phyloP scores from a whole-genome alignment of 106 monocot species.

The Dendrobium officinale region DNA sequence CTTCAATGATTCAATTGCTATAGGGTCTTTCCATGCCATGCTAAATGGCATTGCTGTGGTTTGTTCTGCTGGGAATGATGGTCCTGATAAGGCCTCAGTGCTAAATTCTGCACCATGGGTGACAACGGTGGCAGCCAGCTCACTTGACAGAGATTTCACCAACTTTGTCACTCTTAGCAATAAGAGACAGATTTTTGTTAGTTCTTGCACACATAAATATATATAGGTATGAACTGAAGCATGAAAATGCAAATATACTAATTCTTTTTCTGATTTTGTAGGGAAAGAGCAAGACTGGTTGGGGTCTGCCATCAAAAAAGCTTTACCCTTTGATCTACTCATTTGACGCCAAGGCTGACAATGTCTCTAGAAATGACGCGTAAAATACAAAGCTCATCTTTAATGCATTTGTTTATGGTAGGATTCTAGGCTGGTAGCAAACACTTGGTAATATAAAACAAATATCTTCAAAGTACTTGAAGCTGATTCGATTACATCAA shows the following conservation, averaged over 20 bases:
- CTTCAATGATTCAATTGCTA: conserved; percentile 12
- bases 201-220: too few relatives aligned
- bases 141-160: conserved; percentile 22
- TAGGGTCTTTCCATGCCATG: conserved; percentile 32
- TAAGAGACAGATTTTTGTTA: conserved; percentile 12
- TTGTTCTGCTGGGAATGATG: conserved; percentile 23
- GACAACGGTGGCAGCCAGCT: conserved; percentile 23
- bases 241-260: neutral
- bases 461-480: too few relatives aligned
- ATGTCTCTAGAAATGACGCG: conserved; percentile 8
- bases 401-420: too few relatives aligned
- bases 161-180: conserved; percentile 20
- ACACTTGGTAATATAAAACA: too few relatives aligned
- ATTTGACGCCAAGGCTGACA: conserved; percentile 11
- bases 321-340: conserved; percentile 32
- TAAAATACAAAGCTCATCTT: conserved; percentile 7
- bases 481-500: too few relatives aligned
- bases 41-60: conserved; percentile 21
- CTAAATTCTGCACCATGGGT: conserved; percentile 28
- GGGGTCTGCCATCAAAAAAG: conserved; percentile 14
- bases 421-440: too few relatives aligned
- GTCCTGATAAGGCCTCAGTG: conserved; percentile 1
- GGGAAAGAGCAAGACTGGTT: conserved; percentile 26
- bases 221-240: neutral
- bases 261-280: conserved; percentile 2